Conservation (phyloP, 2,329 filamentous ascomycete genomes). For the Ambrosiella cleistominuta region DNA sequence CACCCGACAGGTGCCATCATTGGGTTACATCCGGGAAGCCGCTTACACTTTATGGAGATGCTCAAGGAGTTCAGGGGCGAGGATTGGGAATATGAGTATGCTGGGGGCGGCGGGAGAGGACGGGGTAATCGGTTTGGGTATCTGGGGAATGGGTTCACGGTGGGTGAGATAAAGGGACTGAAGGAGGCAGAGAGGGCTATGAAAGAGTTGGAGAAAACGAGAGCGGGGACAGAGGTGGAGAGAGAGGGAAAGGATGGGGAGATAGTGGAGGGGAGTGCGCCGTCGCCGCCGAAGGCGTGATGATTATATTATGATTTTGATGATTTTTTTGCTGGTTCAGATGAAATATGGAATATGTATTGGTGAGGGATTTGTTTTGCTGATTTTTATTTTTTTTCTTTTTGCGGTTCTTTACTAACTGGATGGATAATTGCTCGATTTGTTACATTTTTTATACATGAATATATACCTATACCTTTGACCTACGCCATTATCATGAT, state of each 20-base stretch:
- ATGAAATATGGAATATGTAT: not conserved
- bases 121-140: slow-evolving; percentile 31
- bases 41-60: slow-evolving; percentile 36
- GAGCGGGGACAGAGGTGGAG: not conserved
- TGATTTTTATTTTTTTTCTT: not conserved
- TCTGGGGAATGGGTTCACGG: slow-evolving; percentile 35
- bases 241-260: not conserved
- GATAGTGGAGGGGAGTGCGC: not conserved
- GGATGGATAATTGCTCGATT: not conserved
- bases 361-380: not conserved
- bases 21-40: slow-evolving; percentile 32
- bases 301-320: not conserved
- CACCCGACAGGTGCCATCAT: slow-evolving; percentile 28
- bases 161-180: slow-evolving; percentile 21
- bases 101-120: slow-evolving; percentile 13
- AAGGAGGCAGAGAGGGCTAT: slow-evolving; percentile 5
- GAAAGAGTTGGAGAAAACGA: not conserved
- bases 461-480: too few relatives aligned
- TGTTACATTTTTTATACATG: not conserved
- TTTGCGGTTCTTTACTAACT: not conserved
- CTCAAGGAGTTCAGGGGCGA: slow-evolving; percentile 32
- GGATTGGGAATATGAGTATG: slow-evolving; percentile 35
- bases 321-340: not conserved
- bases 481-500: too few relatives aligned
- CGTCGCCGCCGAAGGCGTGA: not conserved